Percentiles rank a stretch among this genome's conserved stretches.
Conservation (phyloP, 1,284 basidiomycete species). For the Malassezia slooffiae region DNA sequence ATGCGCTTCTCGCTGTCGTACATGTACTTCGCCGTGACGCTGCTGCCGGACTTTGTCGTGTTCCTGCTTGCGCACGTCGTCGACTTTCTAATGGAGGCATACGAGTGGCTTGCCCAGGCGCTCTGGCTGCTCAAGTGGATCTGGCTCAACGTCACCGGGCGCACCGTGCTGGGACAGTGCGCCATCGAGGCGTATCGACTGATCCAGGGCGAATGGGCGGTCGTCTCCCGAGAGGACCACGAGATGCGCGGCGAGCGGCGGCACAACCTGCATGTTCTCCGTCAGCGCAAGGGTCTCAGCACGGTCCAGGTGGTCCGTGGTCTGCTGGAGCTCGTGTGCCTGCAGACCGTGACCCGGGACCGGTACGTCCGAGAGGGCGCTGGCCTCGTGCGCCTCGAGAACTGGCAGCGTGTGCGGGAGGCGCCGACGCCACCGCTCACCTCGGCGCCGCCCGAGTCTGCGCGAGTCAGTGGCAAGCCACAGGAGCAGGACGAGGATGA, state of each 20-base stretch:
- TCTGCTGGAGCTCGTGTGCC: conserved; percentile 32
- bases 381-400: conserved; percentile 23
- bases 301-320: conserved; percentile 36
- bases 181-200: conserved; percentile 32
- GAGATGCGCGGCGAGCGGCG: conserved; percentile 24
- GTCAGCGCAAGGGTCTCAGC: conserved; percentile 25
- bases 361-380: conserved; percentile 34
- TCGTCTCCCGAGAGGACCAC: conserved; percentile 38
- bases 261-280: conserved; percentile 3
- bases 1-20: too few relatives aligned
- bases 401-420: conserved; percentile 14
- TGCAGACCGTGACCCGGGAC: conserved; percentile 38
- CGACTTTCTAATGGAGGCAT: conserved; percentile 23
- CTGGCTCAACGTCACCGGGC: conserved; percentile 32
- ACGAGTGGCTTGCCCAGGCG: conserved; percentile 18
- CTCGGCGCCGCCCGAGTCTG: not conserved
- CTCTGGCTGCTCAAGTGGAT: conserved; percentile 42
- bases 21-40: conserved; percentile 1
- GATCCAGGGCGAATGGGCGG: conserved; percentile 38
- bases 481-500: conserved; percentile 18
- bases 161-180: conserved; percentile 36
- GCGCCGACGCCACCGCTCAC: not conserved
- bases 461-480: not conserved
- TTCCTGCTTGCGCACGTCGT: conserved; percentile 37
- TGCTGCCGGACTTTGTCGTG: conserved; percentile 23